phyloP scores from a whole-genome alignment of 2,329 filamentous ascomycete species.

The Thielaviopsis musarum region DNA sequence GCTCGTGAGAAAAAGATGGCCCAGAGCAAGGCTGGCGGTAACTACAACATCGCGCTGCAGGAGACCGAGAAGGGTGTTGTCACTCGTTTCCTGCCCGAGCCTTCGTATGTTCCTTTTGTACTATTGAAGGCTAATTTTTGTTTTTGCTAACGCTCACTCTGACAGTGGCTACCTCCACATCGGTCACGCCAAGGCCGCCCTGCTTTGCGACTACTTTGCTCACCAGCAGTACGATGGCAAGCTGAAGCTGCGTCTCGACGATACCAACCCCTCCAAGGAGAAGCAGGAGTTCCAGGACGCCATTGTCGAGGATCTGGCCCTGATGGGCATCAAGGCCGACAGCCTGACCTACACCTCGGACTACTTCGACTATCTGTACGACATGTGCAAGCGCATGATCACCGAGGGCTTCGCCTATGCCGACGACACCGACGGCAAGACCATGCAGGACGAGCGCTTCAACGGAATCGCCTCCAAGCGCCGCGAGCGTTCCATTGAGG shows the following conservation, averaged over 20 bases:
- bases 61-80: slow-evolving; percentile 81
- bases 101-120: slow-evolving; percentile 43
- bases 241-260: slow-evolving; percentile 82
- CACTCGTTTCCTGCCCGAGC: slow-evolving; percentile 85
- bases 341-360: slow-evolving; percentile 80
- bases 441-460: slow-evolving; percentile 72
- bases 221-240: slow-evolving; percentile 86
- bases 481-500: slow-evolving; percentile 62
- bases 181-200: slow-evolving; percentile 83
- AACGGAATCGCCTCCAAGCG: slow-evolving; percentile 68
- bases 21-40: slow-evolving; percentile 60
- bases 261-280: slow-evolving; percentile 95
- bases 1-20: slow-evolving; percentile 52
- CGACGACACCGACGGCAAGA: slow-evolving; percentile 82
- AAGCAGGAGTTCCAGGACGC: slow-evolving; percentile 92
- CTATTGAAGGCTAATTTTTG: too few species aligned
- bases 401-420: slow-evolving; percentile 79
- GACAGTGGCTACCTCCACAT: slow-evolving; percentile 73
- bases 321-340: slow-evolving; percentile 87
- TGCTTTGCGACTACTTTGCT: slow-evolving; percentile 93
- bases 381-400: slow-evolving; percentile 71
- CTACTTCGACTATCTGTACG: slow-evolving; percentile 85
- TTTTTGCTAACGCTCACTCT: slow-evolving; percentile 1
- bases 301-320: slow-evolving; percentile 76
- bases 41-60: slow-evolving; percentile 74